Percentiles rank a stretch among this genome's conserved stretches.
phyloP scores from a whole-genome alignment of 2,329 filamentous ascomycete species.

The Epichloe sp. region DNA sequence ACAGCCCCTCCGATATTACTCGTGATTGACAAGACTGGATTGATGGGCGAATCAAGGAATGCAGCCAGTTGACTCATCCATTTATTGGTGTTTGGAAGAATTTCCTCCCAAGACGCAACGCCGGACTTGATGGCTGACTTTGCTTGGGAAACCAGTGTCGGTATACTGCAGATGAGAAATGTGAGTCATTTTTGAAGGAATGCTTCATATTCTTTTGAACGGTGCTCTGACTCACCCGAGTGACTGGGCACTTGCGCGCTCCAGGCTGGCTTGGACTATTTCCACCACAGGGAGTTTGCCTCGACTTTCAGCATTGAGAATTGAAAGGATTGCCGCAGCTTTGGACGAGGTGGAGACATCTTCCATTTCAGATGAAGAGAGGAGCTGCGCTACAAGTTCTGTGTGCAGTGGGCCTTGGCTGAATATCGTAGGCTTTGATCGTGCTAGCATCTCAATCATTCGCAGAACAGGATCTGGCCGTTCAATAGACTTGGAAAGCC shows the following conservation, averaged over 20 bases:
- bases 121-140: slow-evolving; percentile 18
- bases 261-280: slow-evolving; percentile 43
- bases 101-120: slow-evolving; percentile 21
- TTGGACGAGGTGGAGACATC: slow-evolving; percentile 26
- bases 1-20: slow-evolving; percentile 59
- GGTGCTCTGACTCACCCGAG: slow-evolving; percentile 33
- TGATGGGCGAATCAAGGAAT: slow-evolving; percentile 38
- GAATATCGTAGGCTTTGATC: slow-evolving; percentile 30
- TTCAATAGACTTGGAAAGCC: slow-evolving; percentile 19
- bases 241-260: slow-evolving; percentile 33
- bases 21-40: slow-evolving; percentile 58
- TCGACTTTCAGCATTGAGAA: slow-evolving; percentile 31
- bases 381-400: slow-evolving; percentile 36
- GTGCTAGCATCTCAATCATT: slow-evolving; percentile 35
- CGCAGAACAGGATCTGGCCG: slow-evolving; percentile 22
- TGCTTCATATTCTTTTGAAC: not conserved
- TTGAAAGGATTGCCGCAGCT: slow-evolving; percentile 27
- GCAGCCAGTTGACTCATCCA: slow-evolving; percentile 53
- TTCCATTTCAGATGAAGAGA: slow-evolving; percentile 39
- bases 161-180: slow-evolving; percentile 23
- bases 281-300: slow-evolving; percentile 31
- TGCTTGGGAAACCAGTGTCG: slow-evolving; percentile 38
- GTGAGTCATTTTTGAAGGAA: not conserved
- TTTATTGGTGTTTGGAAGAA: slow-evolving; percentile 49
- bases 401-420: slow-evolving; percentile 32